phyloP scores from a whole-genome alignment of 805 yeast genomes.

The Metschnikowia similis region DNA sequence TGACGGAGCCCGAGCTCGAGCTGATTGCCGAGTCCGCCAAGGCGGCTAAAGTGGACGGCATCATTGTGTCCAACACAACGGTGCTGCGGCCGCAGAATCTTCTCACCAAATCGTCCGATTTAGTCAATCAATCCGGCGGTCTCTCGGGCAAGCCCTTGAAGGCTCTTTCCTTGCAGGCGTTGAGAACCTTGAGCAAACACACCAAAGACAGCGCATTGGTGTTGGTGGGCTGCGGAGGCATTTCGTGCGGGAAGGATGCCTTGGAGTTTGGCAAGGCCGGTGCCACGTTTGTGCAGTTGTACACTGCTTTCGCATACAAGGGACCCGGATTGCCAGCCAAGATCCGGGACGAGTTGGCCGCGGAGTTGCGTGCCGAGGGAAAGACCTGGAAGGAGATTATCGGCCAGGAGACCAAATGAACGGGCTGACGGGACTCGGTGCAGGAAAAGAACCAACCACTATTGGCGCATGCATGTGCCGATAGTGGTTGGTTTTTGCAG shows the following conservation, averaged over 20 bases:
- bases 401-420: constrained; percentile 46
- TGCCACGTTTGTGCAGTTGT: constrained; percentile 81
- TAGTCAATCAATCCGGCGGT: constrained; percentile 71
- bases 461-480: too few species aligned
- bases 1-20: constrained; percentile 72
- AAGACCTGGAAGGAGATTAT: constrained; percentile 81
- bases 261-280: constrained; percentile 91
- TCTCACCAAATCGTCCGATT: constrained; percentile 40
- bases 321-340: constrained; percentile 77
- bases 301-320: constrained; percentile 86
- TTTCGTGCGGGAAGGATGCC: constrained; percentile 81
- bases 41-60: constrained; percentile 78
- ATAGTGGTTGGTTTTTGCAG: too few species aligned
- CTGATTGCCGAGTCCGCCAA: constrained; percentile 81
- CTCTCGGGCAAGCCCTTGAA: constrained; percentile 90
- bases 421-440: too few species aligned
- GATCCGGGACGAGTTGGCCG: constrained; percentile 38
- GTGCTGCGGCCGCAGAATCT: constrained; percentile 70
- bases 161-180: constrained; percentile 68
- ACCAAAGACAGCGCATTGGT: constrained; percentile 72
- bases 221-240: constrained; percentile 93
- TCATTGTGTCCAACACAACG: constrained; percentile 89
- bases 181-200: constrained; percentile 66
- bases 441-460: too few species aligned
- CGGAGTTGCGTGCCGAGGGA: constrained; percentile 62